A percentile compares a stretch with the other conserved stretches of the same genome.
These are phyloP conservation scores for Chaetomiaceae sp. DNA, from an alignment of 2,329 filamentous ascomycete genomes.

Conservation along the genomic window DNA sequence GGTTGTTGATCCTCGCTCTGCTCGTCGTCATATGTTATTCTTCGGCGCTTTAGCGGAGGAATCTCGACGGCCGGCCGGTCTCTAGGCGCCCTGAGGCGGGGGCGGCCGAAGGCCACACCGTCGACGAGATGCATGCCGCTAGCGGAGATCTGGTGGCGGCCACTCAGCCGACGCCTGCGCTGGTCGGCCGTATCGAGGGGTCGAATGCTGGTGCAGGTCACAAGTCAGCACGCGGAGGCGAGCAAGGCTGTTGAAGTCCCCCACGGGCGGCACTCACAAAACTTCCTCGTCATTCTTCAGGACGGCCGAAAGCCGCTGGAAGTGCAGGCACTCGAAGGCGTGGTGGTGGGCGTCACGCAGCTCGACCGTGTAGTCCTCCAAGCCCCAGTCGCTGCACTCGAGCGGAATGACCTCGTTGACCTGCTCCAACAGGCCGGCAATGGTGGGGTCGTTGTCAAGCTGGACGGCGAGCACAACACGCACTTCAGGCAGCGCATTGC, in stretches of 20 bases:
- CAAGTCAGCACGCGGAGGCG: background rate
- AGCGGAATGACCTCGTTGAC: conserved; percentile 77
- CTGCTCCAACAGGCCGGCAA: conserved; percentile 69
- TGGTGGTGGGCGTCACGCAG: conserved; percentile 48
- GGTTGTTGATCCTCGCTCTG: conserved; percentile 34
- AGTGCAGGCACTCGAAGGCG: conserved; percentile 84
- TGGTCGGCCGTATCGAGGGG: conserved; percentile 71
- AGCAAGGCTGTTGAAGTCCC: background rate
- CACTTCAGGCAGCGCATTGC: conserved; percentile 66
- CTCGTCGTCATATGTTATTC: conserved; percentile 39
- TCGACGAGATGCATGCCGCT: conserved; percentile 80
- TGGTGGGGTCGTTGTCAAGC: conserved; percentile 54
- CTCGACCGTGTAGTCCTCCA: conserved; percentile 87
- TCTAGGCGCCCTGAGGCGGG: conserved; percentile 53
- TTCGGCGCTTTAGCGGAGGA: conserved; percentile 64
- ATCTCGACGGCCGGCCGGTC: conserved; percentile 63
- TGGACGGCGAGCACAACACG: conserved; percentile 65
- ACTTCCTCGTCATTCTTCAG: conserved; percentile 81
- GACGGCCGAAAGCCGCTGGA: conserved; percentile 61
- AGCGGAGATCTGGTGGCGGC: conserved; percentile 71
- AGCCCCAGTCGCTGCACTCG: conserved; percentile 72
- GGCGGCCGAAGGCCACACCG: conserved; percentile 75
- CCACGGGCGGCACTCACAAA: conserved; percentile 48
- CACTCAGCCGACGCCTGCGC: conserved; percentile 63
- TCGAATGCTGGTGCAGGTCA: conserved; percentile 55